These are phyloP conservation scores for Ceratocystis ficicola DNA, from an alignment of 2,329 filamentous ascomycete species.

Conservation along the genomic window DNA sequence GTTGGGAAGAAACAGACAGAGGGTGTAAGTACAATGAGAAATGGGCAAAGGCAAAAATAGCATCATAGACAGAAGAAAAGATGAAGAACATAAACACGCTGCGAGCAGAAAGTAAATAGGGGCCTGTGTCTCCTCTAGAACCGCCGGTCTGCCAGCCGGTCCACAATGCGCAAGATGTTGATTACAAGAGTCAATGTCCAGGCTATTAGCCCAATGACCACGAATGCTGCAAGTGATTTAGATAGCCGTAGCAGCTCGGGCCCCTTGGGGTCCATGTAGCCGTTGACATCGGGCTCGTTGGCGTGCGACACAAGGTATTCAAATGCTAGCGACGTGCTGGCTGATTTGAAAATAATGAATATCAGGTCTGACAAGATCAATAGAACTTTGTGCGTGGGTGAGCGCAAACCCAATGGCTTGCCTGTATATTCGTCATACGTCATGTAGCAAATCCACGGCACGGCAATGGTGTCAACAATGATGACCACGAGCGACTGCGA, in stretches of 20 bases:
- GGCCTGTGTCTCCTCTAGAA: neutral
- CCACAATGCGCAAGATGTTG: conserved; percentile 61
- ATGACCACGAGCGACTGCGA: conserved; percentile 81
- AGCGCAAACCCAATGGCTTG: conserved; percentile 78
- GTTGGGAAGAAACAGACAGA: neutral
- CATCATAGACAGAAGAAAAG: neutral
- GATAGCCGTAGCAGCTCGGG: conserved; percentile 29
- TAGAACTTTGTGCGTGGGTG: conserved; percentile 71
- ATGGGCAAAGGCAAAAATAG: neutral
- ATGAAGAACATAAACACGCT: neutral
- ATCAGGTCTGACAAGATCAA: conserved; percentile 85
- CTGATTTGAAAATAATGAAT: conserved; percentile 95
- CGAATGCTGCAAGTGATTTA: conserved; percentile 61
- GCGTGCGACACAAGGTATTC: conserved; percentile 58
- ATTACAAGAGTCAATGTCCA: conserved; percentile 86
- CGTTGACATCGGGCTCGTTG: conserved; percentile 30
- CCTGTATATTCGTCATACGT: conserved; percentile 94
- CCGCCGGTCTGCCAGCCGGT: conserved; percentile 41
- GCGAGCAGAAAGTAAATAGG: neutral
- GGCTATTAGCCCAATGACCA: conserved; percentile 71
- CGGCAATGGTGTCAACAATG: conserved; percentile 73
- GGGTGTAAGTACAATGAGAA: neutral
- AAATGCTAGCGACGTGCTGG: conserved; percentile 82
- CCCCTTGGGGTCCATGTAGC: conserved; percentile 16
- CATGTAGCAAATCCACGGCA: conserved; percentile 86